Evolutionary conservation across 2,329 filamentous ascomycete species (phyloP), one percentile per base, ranked within the genome.

Genomic region (Alternaria ethzedia): DNA sequence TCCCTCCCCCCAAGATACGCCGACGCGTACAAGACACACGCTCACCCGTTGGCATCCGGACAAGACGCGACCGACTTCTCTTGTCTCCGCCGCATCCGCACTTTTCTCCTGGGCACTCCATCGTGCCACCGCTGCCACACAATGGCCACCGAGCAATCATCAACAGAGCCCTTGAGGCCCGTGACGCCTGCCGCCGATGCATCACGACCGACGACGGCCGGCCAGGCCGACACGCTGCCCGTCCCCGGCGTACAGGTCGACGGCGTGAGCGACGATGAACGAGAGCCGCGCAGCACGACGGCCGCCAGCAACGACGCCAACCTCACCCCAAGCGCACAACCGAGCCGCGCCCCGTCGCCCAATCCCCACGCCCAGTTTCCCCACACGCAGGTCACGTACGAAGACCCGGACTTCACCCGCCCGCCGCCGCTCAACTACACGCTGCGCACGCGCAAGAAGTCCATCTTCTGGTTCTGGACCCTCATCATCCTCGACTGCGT

Each of bases 401-500:
- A 79, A 36, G 80, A 82, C 57, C 74, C 77, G 26, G 75, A 79
- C 62, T 82, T 82, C 67, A 70, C 70, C n/a, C 71, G 72, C 8
- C 83, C 83, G 21, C 87, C 86, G 51, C 81, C 83, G 17, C 81
- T 89, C 41, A 85, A 87, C 23, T 89, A 89, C 78, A 84, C 84
- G 21, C 75, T 89, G 45, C 82, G 82, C 52, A 78, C 82, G 9
- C 80, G 87, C 47, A 87, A 87, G 71, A 84, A 83, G 76, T 81
- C 83, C 32, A 88, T 89, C 64, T 79, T 83, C 41, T 78, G 86
- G 65, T 89, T 89, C 79, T 89, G 87, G 87, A 79, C 80, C 1
- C 74, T 90, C 44, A 87, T 89, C 59, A 73, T 89, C 21, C 70
- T 89, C 61, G 88, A 90, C 77, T 86, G 84, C 54, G 80, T 88